phyloP scores from a whole-genome alignment of 2,329 filamentous ascomycete genomes.

The Hypoxylon sp. region DNA sequence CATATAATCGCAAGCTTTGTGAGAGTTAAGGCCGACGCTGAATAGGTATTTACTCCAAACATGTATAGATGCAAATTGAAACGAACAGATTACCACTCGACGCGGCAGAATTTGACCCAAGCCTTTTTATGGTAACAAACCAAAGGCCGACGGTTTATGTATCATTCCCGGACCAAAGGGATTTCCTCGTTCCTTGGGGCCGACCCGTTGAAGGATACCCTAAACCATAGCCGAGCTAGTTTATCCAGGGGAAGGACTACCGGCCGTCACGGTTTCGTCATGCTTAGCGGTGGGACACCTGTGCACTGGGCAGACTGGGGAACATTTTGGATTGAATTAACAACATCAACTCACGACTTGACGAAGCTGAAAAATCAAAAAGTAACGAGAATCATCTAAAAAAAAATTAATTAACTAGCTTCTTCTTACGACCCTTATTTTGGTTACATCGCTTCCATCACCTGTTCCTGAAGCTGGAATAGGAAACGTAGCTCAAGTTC shows the following conservation, averaged over 20 bases:
- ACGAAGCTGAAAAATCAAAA: background rate
- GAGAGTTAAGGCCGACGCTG: background rate
- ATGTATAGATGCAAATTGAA: conserved; percentile 4
- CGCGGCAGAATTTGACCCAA: background rate
- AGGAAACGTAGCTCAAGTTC: conserved; percentile 23
- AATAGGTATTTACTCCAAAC: background rate
- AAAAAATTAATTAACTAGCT: background rate
- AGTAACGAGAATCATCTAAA: background rate
- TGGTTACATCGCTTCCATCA: conserved; percentile 3
- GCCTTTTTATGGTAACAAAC: conserved; percentile 13
- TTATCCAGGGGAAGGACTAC: conserved; percentile 33
- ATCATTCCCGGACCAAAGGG: conserved; percentile 37
- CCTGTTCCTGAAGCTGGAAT: conserved; percentile 28
- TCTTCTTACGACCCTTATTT: background rate
- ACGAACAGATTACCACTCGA: background rate
- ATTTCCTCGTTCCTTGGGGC: conserved; percentile 30
- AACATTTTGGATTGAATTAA: conserved; percentile 6
- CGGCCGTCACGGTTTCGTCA: conserved; percentile 35
- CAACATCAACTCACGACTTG: background rate
- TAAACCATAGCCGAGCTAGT: conserved; percentile 32
- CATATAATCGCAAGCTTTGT: background rate
- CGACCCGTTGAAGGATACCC: conserved; percentile 29
- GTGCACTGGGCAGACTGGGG: too few species aligned
- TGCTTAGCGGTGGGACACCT: conserved; percentile 18
- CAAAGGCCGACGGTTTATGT: conserved; percentile 14